A percentile compares a stretch with the other conserved stretches of the same genome.
phyloP scores from a whole-genome alignment of 2,329 filamentous ascomycete species.

The Penicillium sp. region DNA sequence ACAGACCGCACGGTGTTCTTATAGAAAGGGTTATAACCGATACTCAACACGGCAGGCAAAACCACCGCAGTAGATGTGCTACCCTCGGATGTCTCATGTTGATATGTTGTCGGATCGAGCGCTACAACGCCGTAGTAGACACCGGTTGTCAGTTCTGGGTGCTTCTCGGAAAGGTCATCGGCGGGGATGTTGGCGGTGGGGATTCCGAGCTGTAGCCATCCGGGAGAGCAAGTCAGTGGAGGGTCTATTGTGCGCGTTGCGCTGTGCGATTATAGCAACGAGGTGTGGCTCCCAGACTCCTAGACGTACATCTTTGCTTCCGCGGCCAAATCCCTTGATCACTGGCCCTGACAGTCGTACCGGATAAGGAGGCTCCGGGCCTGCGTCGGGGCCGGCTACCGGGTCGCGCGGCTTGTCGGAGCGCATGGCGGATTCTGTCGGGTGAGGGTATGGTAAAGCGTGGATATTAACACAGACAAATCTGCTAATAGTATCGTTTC shows the following conservation, averaged over 20 bases:
- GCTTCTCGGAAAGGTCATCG: slow-evolving; percentile 53
- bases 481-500: not conserved
- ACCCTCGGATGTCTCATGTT: slow-evolving; percentile 15
- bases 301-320: slow-evolving; percentile 69
- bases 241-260: not conserved
- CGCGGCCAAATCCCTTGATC: slow-evolving; percentile 85
- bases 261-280: not conserved
- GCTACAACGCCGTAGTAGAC: slow-evolving; percentile 92
- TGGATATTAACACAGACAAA: not conserved
- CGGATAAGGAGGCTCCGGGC: slow-evolving; percentile 71
- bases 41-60: slow-evolving; percentile 83
- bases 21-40: slow-evolving; percentile 97
- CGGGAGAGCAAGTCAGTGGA: not conserved
- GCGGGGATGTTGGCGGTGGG: slow-evolving; percentile 82
- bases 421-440: slow-evolving; percentile 30
- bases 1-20: slow-evolving; percentile 79
- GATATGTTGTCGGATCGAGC: slow-evolving; percentile 45
- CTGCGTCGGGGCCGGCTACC: slow-evolving; percentile 63
- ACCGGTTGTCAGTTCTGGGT: slow-evolving; percentile 58
- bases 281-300: not conserved
- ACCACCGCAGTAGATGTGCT: slow-evolving; percentile 34
- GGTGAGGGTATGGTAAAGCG: not conserved
- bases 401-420: slow-evolving; percentile 52
- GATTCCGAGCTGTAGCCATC: slow-evolving; percentile 64
- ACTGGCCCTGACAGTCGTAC: slow-evolving; percentile 76